Conservation (phyloP, 1,139 yeast species). For the Sporopachydermia cereana region DNA sequence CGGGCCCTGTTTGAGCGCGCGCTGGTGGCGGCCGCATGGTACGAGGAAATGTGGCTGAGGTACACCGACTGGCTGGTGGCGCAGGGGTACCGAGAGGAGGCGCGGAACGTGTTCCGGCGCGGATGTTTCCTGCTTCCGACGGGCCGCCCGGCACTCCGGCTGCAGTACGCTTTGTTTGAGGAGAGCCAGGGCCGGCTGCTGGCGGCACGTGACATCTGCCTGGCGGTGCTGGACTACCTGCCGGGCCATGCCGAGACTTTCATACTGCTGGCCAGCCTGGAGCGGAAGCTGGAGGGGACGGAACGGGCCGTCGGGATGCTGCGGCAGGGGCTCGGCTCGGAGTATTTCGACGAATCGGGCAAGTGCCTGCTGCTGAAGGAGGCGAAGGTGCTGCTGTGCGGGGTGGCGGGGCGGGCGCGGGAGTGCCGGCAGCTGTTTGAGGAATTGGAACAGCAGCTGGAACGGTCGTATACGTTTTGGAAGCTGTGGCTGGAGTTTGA, state of each 20-base stretch:
- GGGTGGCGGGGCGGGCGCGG: neutral
- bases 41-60: conserved; percentile 51
- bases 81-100: conserved; percentile 12
- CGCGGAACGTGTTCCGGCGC: conserved; percentile 11
- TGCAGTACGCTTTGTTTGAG: neutral
- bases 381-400: neutral
- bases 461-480: neutral
- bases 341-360: conserved; percentile 5
- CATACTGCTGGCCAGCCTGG: neutral
- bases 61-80: conserved; percentile 36
- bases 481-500: neutral
- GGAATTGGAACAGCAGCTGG: neutral
- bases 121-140: neutral
- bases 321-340: neutral
- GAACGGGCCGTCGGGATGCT: neutral
- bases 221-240: conserved; percentile 4
- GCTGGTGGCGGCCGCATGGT: conserved; percentile 32
- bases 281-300: conserved; percentile 1
- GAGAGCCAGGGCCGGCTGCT: neutral
- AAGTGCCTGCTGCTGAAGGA: neutral
- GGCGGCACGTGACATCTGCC: neutral
- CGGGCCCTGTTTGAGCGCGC: conserved; percentile 46
- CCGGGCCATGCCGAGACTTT: conserved; percentile 3
- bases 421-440: neutral
- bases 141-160: neutral